A percentile compares a stretch with the other conserved stretches of the same genome.
Conservation (phyloP, 208 protist species). For the Hexamita inflata region DNA sequence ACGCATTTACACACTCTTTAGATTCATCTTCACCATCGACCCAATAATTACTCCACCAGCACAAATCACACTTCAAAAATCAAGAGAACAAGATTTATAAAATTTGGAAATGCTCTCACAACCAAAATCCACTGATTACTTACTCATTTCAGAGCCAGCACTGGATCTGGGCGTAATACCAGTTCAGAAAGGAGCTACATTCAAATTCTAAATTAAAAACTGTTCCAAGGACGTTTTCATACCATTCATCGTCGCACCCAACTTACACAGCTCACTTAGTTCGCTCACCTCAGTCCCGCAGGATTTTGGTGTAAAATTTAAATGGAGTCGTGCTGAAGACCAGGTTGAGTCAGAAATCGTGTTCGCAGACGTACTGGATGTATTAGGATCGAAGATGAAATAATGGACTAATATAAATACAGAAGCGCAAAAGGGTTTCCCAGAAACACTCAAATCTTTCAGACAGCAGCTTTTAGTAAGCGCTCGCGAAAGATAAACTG, state of each 20-base stretch:
- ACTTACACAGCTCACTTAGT: not conserved
- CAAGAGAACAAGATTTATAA: too few species aligned
- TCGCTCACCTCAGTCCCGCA: not conserved
- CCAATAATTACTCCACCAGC: too few species aligned
- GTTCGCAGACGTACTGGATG: not conserved
- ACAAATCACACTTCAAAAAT: too few species aligned
- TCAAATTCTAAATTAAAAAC: conserved; percentile 15
- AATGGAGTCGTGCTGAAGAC: not conserved
- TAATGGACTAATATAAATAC: too few species aligned
- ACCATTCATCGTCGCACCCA: conserved; percentile 7
- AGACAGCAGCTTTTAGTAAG: too few species aligned
- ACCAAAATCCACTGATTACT: conserved; percentile 22
- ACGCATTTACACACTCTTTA: too few species aligned
- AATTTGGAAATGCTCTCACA: too few species aligned
- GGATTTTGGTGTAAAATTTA: not conserved
- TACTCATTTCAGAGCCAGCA: conserved; percentile 15
- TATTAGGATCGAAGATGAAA: too few species aligned
- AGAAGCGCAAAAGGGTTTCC: too few species aligned
- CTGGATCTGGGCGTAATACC: not conserved
- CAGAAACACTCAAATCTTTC: too few species aligned
- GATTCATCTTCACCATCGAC: too few species aligned
- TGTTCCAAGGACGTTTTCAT: not conserved
- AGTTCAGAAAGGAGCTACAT: not conserved
- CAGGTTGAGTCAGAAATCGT: not conserved
- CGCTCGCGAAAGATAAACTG: too few species aligned